Base-by-base conservation (phyloP, 306 rosid species). In the Morella rubra region DNA sequence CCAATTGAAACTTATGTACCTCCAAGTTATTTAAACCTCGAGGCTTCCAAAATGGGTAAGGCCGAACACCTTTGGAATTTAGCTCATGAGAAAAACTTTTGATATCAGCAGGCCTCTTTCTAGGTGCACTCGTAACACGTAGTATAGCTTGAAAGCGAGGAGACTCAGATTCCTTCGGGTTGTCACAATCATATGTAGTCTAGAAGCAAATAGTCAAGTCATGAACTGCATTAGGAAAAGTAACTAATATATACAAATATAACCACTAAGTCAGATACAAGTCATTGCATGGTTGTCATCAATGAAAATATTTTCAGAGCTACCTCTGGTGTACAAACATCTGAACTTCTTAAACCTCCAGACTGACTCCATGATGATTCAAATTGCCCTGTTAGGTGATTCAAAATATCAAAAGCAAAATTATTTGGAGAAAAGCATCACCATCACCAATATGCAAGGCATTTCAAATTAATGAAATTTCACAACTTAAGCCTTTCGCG, bases 91-190 rank as follows among this genome's bases (percentile, higher is more conserved):
- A 95, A 87, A 92, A 95, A 84, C 99, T 95, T 82, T 95, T 95
- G 72, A 95, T 89, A 81, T 92, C 97, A 0, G 89, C 54, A 66
- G 97, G 99, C 86, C 91, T 90, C 89, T 91, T 95, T 73, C 97
- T 88, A 15, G 99, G 99, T 64, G 97, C 99, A 88, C 93, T 95
- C 40, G 99, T 95, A 79, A 91, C 84, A 14, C 99, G 96, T 44
- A 95, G 84, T 81, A 95, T 88, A 70, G 99, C 99, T 92, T 95
- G 97, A 88, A 95, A 95, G 77, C 99, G 99, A 16, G 99, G 99
- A 85, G 99, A 95, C 81, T 95, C 99, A 6, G 97, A 92, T 88
- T 95, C 99, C 89, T 95, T 95, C 8, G 97, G 97, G 80, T 95
- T 95, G 79, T 95, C 99, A 79, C 88, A 92, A 77, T 95, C 99